phyloP scores from a whole-genome alignment of 192 early-diverging fungal species.

The Diversispora epigaea region DNA sequence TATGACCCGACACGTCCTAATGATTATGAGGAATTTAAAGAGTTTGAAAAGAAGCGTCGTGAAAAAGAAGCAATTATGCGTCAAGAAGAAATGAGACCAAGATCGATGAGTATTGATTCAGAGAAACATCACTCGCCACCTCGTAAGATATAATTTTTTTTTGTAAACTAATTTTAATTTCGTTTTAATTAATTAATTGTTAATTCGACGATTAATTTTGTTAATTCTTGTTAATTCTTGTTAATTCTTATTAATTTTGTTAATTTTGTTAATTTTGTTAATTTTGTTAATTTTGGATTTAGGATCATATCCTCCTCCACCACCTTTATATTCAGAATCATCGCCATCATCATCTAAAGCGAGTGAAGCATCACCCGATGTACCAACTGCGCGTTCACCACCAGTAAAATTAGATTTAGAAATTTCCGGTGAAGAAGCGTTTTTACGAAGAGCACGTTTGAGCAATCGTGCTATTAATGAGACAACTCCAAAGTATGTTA shows the following conservation, averaged over 20 bases:
- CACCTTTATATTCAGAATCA: slow-evolving; percentile 31
- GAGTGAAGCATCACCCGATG: not conserved
- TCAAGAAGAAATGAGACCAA: slow-evolving; percentile 11
- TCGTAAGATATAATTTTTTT: not conserved
- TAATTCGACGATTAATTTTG: too few species aligned
- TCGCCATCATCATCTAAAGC: not conserved
- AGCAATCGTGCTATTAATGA: slow-evolving; percentile 35
- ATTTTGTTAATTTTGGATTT: not conserved
- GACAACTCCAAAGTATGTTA: slow-evolving; percentile 18
- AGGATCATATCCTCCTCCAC: slow-evolving; percentile 40
- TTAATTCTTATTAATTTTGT: not conserved
- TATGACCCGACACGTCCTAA: slow-evolving; percentile 72
- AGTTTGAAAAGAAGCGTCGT: slow-evolving; percentile 48
- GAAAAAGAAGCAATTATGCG: slow-evolving; percentile 40
- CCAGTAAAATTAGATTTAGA: slow-evolving; percentile 43
- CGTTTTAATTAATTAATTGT: too few species aligned
- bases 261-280: not conserved
- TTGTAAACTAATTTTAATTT: too few species aligned
- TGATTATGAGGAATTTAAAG: slow-evolving; percentile 70
- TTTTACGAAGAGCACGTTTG: slow-evolving; percentile 55
- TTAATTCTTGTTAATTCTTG: too few species aligned
- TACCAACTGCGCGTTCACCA: not conserved
- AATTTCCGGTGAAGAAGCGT: slow-evolving; percentile 69
- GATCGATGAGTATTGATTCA: not conserved
- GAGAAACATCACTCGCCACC: slow-evolving; percentile 28